These are phyloP conservation scores for Phaffia rhodozyma DNA, from an alignment of 1,284 basidiomycete species.

Conservation along the genomic window DNA sequence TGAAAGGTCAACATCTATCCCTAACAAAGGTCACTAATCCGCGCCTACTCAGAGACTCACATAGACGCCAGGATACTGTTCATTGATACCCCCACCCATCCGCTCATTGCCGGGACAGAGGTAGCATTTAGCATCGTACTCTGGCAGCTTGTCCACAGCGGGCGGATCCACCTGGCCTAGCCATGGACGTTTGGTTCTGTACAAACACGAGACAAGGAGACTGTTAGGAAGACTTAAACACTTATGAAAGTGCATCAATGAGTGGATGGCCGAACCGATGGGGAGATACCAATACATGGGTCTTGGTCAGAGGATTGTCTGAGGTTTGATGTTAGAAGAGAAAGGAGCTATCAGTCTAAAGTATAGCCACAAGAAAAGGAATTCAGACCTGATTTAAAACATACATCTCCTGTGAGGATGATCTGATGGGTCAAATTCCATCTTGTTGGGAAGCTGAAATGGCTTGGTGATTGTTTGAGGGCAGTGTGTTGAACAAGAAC, in stretches of 20 bases:
- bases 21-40: background rate
- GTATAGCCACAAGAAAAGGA: background rate
- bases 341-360: background rate
- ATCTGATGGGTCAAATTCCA: conserved; percentile 30
- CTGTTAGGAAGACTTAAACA: conserved; percentile 12
- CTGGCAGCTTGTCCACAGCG: conserved; percentile 44
- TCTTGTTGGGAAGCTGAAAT: too few species aligned
- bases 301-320: conserved; percentile 36
- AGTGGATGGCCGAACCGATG: conserved; percentile 41
- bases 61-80: conserved; percentile 55
- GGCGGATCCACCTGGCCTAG: conserved; percentile 67
- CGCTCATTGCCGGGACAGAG: conserved; percentile 80
- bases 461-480: too few species aligned
- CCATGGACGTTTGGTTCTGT: conserved; percentile 59
- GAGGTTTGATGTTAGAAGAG: conserved; percentile 12
- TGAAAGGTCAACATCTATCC: background rate
- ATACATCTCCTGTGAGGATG: conserved; percentile 33
- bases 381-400: conserved; percentile 9
- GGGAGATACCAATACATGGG: conserved; percentile 67
- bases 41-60: conserved; percentile 27
- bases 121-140: conserved; percentile 71
- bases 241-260: background rate
- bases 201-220: background rate
- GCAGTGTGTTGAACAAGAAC: too few species aligned
- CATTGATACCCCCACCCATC: conserved; percentile 62